Evolutionary conservation across 2,329 filamentous ascomycete species (phyloP).

Genomic region (Chaetoscypha palmicola): DNA sequence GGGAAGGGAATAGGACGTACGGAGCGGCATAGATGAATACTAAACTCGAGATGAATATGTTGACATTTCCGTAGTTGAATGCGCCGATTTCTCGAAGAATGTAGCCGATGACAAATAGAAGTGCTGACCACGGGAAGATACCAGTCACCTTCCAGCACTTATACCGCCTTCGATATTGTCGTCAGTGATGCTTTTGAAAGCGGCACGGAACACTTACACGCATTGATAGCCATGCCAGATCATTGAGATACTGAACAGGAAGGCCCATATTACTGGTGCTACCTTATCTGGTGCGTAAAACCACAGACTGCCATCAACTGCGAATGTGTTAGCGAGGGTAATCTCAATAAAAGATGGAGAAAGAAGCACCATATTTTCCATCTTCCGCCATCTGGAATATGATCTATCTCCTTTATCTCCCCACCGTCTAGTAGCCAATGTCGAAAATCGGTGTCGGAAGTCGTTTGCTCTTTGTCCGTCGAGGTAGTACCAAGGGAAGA

Average conservation of each 20-base stretch:
- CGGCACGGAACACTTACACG: conserved; percentile 44
- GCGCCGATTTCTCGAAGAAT: conserved; percentile 46
- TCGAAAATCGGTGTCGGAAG: no score
- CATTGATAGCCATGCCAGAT: conserved; percentile 48
- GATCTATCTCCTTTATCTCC: no score
- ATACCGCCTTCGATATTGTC: conserved; percentile 42
- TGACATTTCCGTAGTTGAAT: conserved; percentile 40
- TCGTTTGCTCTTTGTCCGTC: no score
- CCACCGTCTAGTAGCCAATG: no score
- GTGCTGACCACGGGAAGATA: conserved; percentile 46
- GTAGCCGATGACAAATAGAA: conserved; percentile 51
- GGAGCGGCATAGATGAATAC: conserved; percentile 28
- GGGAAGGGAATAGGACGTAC: conserved; percentile 12
- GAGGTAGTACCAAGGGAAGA: no score
- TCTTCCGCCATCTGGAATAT: conserved; percentile 24
- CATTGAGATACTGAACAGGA: conserved; percentile 41
- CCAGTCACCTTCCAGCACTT: conserved; percentile 49
- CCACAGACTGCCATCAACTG: conserved; percentile 33
- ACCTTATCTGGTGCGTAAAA: conserved; percentile 48
- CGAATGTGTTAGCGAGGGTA: not conserved
- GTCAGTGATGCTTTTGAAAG: no score
- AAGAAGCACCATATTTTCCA: conserved; percentile 24
- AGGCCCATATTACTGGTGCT: conserved; percentile 46
- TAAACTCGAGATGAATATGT: conserved; percentile 39
- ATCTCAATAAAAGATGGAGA: not conserved